These are phyloP conservation scores for Articulospora tetracladia DNA, from an alignment of 495 filamentous ascomycete species.

Conservation along the genomic window DNA sequence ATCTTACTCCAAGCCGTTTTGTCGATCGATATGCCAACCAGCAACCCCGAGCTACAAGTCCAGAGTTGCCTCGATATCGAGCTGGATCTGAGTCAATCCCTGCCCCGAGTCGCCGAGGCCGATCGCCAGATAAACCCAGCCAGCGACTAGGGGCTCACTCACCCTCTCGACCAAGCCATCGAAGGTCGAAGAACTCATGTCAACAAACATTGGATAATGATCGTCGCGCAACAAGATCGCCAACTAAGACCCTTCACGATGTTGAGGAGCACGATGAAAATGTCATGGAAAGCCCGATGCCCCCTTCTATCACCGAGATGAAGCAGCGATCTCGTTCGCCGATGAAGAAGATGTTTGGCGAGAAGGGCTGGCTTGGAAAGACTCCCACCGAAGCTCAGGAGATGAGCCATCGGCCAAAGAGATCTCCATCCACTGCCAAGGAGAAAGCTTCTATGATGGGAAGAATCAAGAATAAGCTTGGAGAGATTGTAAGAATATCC, in stretches of 20 bases:
- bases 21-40: not conserved
- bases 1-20: not conserved
- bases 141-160: not conserved
- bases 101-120: not conserved
- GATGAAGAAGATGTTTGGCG: conserved; percentile 52
- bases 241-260: conserved; percentile 10
- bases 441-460: conserved; percentile 37
- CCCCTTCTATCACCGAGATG: conserved; percentile 1
- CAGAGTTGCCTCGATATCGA: not conserved
- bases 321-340: conserved; percentile 35
- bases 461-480: conserved; percentile 45
- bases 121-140: not conserved
- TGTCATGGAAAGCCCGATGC: not conserved
- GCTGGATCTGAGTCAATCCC: not conserved
- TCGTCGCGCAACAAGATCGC: conserved; percentile 11
- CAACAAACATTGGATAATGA: not conserved
- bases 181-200: too few species aligned
- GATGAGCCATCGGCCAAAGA: conserved; percentile 27
- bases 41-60: not conserved
- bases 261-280: conserved; percentile 10
- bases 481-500: conserved; percentile 36
- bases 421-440: not conserved
- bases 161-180: not conserved
- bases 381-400: conserved; percentile 26
- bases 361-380: conserved; percentile 45